phyloP scores from a whole-genome alignment of 495 filamentous ascomycete species.

The Xylaria telfairii region DNA sequence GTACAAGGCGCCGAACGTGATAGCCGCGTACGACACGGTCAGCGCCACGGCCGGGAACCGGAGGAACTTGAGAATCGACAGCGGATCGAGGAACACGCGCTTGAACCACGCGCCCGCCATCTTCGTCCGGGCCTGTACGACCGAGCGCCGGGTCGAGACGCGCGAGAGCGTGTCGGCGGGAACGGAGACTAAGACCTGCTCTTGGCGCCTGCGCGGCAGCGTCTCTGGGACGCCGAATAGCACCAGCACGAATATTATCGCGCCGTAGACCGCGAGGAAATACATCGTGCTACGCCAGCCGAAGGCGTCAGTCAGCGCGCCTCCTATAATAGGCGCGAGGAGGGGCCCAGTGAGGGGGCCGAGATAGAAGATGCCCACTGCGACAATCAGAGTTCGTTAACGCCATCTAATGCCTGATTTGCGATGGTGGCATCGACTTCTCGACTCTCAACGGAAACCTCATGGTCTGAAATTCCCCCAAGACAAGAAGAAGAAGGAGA shows the following conservation, averaged over 20 bases:
- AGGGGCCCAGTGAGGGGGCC: conserved; percentile 87
- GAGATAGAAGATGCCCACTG: conserved; percentile 85
- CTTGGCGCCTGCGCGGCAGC: conserved; percentile 41
- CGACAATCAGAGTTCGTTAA: too few relatives aligned
- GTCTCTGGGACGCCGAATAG: conserved; percentile 77
- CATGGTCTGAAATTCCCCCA: too few relatives aligned
- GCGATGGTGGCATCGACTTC: too few relatives aligned
- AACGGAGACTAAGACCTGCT: not conserved
- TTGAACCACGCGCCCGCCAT: conserved; percentile 61
- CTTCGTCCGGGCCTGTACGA: conserved; percentile 58
- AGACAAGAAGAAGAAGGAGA: too few relatives aligned
- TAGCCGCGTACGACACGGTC: conserved; percentile 80
- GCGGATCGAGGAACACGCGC: conserved; percentile 77
- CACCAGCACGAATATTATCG: conserved; percentile 64
- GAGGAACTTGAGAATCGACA: conserved; percentile 78
- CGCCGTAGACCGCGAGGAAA: conserved; percentile 84
- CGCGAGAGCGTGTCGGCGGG: conserved; percentile 50
- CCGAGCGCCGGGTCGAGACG: conserved; percentile 66
- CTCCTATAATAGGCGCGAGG: conserved; percentile 86
- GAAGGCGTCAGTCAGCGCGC: conserved; percentile 70
- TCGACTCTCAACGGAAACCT: too few relatives aligned
- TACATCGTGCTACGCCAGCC: conserved; percentile 88
- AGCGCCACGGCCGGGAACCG: conserved; percentile 80
- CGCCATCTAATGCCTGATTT: too few relatives aligned
- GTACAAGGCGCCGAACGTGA: conserved; percentile 84